Percentiles rank a stretch among this genome's conserved stretches.
Conservation (phyloP, 108 stramenopile genomes). For the Nitzschia inconspicua region DNA sequence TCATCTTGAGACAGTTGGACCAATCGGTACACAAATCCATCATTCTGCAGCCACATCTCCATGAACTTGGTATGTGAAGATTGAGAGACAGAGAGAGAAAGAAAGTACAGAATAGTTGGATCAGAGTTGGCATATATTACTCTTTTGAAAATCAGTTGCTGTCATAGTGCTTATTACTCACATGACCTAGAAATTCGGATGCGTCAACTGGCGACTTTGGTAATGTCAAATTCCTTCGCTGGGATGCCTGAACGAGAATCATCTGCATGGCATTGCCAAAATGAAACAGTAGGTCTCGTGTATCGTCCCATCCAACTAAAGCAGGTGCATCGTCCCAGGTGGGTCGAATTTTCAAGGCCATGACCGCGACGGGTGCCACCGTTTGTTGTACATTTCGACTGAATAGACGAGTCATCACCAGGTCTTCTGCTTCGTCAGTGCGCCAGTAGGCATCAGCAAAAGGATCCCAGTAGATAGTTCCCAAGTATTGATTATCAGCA, state of each 20-base stretch:
- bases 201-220: background rate
- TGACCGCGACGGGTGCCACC: constrained; percentile 6
- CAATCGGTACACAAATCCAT: constrained; percentile 19
- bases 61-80: constrained; percentile 9
- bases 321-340: constrained; percentile 20
- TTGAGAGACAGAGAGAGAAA: background rate
- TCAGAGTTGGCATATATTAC: too few relatives aligned
- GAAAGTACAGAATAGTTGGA: background rate
- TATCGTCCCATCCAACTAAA: background rate
- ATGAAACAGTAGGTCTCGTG: constrained; percentile 1
- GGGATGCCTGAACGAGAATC: background rate
- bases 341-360: constrained; percentile 2
- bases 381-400: background rate
- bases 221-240: background rate
- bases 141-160: too few relatives aligned
- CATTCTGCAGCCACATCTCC: constrained; percentile 23
- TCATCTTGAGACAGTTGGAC: constrained; percentile 17
- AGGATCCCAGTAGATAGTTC: constrained; percentile 19
- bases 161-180: background rate
- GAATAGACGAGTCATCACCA: background rate
- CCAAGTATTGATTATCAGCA: background rate
- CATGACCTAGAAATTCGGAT: constrained; percentile 10
- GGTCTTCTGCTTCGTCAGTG: constrained; percentile 7
- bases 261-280: constrained; percentile 15
- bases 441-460: constrained; percentile 17